phyloP scores from a whole-genome alignment of 2,329 filamentous ascomycete genomes.

The Pseudogymnoascus sp. region DNA sequence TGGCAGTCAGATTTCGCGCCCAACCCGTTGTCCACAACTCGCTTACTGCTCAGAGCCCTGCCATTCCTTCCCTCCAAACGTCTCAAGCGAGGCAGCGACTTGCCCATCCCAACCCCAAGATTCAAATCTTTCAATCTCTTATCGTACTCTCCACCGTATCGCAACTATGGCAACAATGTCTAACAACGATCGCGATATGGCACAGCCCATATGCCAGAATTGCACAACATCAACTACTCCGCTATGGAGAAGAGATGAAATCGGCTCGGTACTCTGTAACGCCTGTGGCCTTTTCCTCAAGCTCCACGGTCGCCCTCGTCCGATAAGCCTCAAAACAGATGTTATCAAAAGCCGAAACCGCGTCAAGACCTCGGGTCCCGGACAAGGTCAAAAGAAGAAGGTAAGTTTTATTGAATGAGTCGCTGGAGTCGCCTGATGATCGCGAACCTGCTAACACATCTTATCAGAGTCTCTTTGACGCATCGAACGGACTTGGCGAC shows the following conservation, averaged over 20 bases:
- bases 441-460: conserved; percentile 18
- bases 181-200: conserved; percentile 41
- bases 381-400: conserved; percentile 73
- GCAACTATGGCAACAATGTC: conserved; percentile 46
- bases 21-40: conserved; percentile 18
- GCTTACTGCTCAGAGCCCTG: conserved; percentile 7
- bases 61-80: not conserved
- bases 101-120: conserved; percentile 12
- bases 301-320: conserved; percentile 84
- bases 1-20: conserved; percentile 13
- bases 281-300: conserved; percentile 97
- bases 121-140: conserved; percentile 13
- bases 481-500: conserved; percentile 50
- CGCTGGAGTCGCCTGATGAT: conserved; percentile 15
- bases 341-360: conserved; percentile 99
- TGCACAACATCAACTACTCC: conserved; percentile 93
- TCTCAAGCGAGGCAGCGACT: conserved; percentile 8
- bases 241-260: conserved; percentile 94
- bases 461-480: conserved; percentile 33
- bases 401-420: conserved; percentile 41
- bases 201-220: conserved; percentile 94
- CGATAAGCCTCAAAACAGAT: conserved; percentile 96
- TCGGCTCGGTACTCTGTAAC: conserved; percentile 93
- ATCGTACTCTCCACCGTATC: conserved; percentile 11
- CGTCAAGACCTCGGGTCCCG: conserved; percentile 78